Evolutionary conservation across 257 asterid species (phyloP), one percentile per base, ranked within the genome.

Genomic region (Thymus mandschuricus): DNA sequence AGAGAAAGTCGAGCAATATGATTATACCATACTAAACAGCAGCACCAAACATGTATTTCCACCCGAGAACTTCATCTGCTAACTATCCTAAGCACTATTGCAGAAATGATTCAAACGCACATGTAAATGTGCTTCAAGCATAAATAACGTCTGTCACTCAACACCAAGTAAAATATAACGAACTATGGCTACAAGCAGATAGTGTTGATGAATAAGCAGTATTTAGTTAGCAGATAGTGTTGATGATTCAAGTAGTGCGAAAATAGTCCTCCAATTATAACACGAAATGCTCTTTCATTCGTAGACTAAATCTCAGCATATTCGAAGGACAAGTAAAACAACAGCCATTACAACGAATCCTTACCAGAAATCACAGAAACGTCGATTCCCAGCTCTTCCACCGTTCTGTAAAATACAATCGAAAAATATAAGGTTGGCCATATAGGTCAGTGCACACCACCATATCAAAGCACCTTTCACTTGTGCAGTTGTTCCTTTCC

Each of bases 371-470:
- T 74, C 70, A 82, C 68, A 69, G 82, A 75, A 43, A 52, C 71
- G 40, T 77, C 84, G 10, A 88, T 64, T 31, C 86, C 90, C 44
- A 88, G 92, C 76, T 86, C 90, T 10, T 74, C 71, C 29, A 83
- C 79, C 8, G 92, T 79, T 80, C 92, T 87, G 82, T 28, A 13
- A 56, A 48, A 51, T 54, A 33, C 46, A 75, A 60, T 9, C 34
- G 51, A 52, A 27, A 58, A 49, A 38, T 1, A 55, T 60, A n/a
- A 31, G 21, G 21, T 21, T 21, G 21, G 21, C 21, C 21, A 21
- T 40, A 54, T 54, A 41, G 10, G 59, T 33, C 21, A 21, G 38
- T 29, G 40, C 35, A 9, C 60, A 43, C 46, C 50, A 58, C 59
- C 59, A 33, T 40, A 34, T 49, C 60, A 59, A 21, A 46, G 62